Base-by-base conservation (phyloP, 2,329 filamentous ascomycete genomes). In the Ploettnerulaceae sp. region DNA sequence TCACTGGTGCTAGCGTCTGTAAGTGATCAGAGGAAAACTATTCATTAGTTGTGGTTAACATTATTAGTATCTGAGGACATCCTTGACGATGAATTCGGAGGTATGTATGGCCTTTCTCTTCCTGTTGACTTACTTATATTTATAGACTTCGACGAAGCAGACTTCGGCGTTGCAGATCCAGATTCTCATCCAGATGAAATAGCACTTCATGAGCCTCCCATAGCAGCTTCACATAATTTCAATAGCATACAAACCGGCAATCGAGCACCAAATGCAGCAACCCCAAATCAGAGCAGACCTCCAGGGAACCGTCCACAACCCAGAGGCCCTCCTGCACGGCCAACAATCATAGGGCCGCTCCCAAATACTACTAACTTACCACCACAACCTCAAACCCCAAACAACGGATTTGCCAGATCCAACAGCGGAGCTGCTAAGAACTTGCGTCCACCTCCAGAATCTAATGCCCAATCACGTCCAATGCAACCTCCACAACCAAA, bases 141-240 rank as follows among this genome's bases (percentile, higher is more conserved):
- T 62, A 67, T 75, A 73, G 79, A 88, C 49, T 84, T 89, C 61
- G 85, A 89, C 58, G 84, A 88, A 66, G 82, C 78, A 41, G 86
- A 89, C 63, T 89, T 90, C 61, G 81, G 77, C 38, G 82, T 85
- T 6, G 75, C 86, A 37, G 63, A 66, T 51, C 76, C 87, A 33
- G 57, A 64, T 39, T 82, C 76, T 15, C 82, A 89, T 59, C 85
- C 86, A 3, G 86, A 93, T 62, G 87, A 91, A 62, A 74, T 91
- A n/a, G 67, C 76, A 22, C 66, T 90, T 9, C 67, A 74, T 6
- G 64, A 64, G n/a, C 45, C 56, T 21, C 29, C 52, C 26, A 37
- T 26, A 34, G 44, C 34, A 14, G 32, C 54, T 24, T 56, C 56
- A 14, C 47, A 46, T n/a, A 46, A 57, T 33, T 55, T 56, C 21